A percentile compares a stretch with the other conserved stretches of the same genome.
These are phyloP conservation scores for Chrysoporthe austroafricana DNA, from an alignment of 2,329 filamentous ascomycete genomes.

Conservation along the genomic window DNA sequence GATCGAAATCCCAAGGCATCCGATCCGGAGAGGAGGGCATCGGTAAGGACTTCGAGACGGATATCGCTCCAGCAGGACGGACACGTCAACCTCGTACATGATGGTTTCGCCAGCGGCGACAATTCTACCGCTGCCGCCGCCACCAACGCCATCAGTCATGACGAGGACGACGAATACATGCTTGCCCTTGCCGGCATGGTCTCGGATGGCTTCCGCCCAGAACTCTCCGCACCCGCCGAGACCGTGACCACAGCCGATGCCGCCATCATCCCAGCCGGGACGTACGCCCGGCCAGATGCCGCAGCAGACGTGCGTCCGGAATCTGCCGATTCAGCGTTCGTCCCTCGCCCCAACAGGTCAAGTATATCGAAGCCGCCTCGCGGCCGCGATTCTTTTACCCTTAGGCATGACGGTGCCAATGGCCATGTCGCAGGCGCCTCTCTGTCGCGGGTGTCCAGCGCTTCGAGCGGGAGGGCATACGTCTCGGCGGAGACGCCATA, in stretches of 20 bases:
- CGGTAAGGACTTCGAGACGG: constrained; percentile 24
- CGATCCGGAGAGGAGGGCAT: constrained; percentile 28
- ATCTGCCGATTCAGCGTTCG: constrained; percentile 11
- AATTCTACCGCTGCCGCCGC: not conserved
- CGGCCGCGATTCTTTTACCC: constrained; percentile 53
- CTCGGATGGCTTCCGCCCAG: constrained; percentile 27
- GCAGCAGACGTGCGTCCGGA: not conserved
- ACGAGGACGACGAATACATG: constrained; percentile 26
- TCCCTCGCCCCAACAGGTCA: constrained; percentile 46
- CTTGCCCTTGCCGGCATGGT: constrained; percentile 25
- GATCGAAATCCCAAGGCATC: constrained; percentile 20
- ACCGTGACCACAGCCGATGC: not conserved
- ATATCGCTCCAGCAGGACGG: constrained; percentile 22
- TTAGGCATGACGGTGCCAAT: constrained; percentile 55
- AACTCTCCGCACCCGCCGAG: not conserved
- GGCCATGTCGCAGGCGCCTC: constrained; percentile 34
- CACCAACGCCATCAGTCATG: not conserved
- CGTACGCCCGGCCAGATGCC: constrained; percentile 12
- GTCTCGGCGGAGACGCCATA: constrained; percentile 65
- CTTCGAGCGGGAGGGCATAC: constrained; percentile 43
- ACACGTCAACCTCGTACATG: not conserved
- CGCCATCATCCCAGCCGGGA: not conserved
- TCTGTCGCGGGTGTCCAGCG: constrained; percentile 37
- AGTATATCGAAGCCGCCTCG: constrained; percentile 60
- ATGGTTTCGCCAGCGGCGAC: constrained; percentile 5